Evolutionary conservation across 2,329 filamentous ascomycete species (phyloP).

Genomic region (Cladophialophora immunda): DNA sequence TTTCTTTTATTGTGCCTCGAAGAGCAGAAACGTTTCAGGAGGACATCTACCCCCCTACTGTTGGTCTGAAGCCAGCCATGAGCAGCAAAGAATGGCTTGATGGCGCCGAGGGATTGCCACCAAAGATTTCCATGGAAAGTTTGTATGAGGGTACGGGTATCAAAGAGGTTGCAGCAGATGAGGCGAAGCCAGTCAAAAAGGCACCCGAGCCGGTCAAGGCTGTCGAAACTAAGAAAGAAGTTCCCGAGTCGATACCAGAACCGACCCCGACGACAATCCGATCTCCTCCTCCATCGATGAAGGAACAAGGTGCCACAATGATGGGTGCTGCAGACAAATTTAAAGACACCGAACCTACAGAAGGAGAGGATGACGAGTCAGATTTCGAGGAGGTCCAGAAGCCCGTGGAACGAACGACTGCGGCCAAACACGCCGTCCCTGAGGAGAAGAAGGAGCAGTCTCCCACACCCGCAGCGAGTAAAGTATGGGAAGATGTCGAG

Average conservation of each 20-base stretch:
- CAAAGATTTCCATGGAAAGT: slow-evolving; percentile 93
- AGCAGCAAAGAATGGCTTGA: slow-evolving; percentile 83
- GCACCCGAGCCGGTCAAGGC: slow-evolving; percentile 56
- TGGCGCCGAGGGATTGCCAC: slow-evolving; percentile 82
- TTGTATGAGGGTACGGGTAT: slow-evolving; percentile 85
- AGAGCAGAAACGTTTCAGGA: slow-evolving; percentile 95
- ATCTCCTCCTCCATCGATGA: slow-evolving; percentile 73
- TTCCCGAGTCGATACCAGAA: slow-evolving; percentile 40
- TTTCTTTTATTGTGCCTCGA: slow-evolving; percentile 95
- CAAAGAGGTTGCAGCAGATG: slow-evolving; percentile 75
- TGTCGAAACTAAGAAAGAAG: slow-evolving; percentile 58
- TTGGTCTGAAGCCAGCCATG: slow-evolving; percentile 80
- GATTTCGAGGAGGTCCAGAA: slow-evolving; percentile 88
- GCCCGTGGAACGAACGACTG: slow-evolving; percentile 63
- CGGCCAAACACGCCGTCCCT: slow-evolving; percentile 30
- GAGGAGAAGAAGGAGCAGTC: slow-evolving; percentile 31
- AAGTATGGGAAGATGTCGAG: slow-evolving; percentile 30
- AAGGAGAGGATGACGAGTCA: slow-evolving; percentile 73
- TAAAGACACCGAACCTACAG: slow-evolving; percentile 73
- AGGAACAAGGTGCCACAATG: slow-evolving; percentile 87
- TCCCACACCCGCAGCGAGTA: slow-evolving; percentile 24
- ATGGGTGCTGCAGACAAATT: slow-evolving; percentile 85
- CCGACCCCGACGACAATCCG: slow-evolving; percentile 49
- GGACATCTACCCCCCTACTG: slow-evolving; percentile 91
- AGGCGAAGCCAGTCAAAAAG: slow-evolving; percentile 54